phyloP scores from a whole-genome alignment of 306 rosid species.

The Mimosa pudica region DNA sequence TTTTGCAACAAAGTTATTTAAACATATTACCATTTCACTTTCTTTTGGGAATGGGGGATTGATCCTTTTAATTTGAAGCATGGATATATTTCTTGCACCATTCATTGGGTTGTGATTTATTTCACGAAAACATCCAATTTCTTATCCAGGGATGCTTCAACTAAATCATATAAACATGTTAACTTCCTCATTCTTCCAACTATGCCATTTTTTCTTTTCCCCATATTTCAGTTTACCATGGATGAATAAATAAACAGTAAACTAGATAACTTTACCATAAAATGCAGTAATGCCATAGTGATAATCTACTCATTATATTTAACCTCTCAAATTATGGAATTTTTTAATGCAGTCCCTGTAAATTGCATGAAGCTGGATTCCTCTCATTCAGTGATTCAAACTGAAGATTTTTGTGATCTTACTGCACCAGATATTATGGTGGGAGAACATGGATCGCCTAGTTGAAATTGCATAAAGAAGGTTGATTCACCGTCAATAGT shows the following conservation, averaged over 20 bases:
- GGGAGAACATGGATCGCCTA: constrained; percentile 29
- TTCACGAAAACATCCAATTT: neutral
- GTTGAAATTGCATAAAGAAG: constrained; percentile 29
- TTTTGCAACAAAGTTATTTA: neutral
- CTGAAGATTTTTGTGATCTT: constrained; percentile 44
- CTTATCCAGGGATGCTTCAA: neutral
- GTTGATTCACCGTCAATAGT: constrained; percentile 31
- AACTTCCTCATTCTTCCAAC: neutral
- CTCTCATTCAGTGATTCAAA: constrained; percentile 42
- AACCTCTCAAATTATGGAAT: neutral
- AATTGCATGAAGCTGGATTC: constrained; percentile 46
- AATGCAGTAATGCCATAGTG: constrained; percentile 1
- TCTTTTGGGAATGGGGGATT: neutral
- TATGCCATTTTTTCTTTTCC: neutral
- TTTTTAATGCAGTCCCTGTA: constrained; percentile 34
- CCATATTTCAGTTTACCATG: neutral
- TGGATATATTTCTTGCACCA: neutral
- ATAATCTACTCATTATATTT: neutral
- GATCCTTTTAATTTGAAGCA: neutral
- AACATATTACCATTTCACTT: neutral
- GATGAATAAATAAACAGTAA: constrained; percentile 13
- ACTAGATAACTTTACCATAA: neutral
- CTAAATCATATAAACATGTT: neutral
- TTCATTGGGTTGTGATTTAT: neutral
- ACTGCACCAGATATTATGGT: constrained; percentile 38